phyloP scores from a whole-genome alignment of 164 flowering plant species.

The Chimonanthus salicifolius region DNA sequence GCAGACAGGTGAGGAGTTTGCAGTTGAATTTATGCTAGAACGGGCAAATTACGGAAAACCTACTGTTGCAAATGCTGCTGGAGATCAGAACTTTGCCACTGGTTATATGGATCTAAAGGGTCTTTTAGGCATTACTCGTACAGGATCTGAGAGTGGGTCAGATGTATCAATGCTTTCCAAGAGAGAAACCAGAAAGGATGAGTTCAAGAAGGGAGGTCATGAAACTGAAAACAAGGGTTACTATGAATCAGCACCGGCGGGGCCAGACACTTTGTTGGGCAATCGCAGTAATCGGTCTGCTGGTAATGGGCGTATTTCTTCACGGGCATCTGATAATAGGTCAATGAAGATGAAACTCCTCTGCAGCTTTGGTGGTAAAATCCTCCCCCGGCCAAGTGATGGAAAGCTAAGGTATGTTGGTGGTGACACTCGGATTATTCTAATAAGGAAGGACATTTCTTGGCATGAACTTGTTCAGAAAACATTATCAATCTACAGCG shows the following conservation, averaged over 20 bases:
- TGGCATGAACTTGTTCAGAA: conserved; percentile 69
- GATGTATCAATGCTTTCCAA: conserved; percentile 37
- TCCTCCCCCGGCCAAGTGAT: conserved; percentile 86
- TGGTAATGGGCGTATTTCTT: conserved; percentile 39
- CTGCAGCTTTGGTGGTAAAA: conserved; percentile 89
- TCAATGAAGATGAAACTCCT: conserved; percentile 59
- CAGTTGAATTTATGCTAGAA: conserved; percentile 81
- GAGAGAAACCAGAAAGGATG: conserved; percentile 33
- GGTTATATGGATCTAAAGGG: conserved; percentile 48
- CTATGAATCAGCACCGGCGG: conserved; percentile 35
- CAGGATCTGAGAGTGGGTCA: conserved; percentile 66
- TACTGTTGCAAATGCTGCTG: conserved; percentile 30
- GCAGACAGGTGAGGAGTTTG: conserved; percentile 95
- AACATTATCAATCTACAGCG: conserved; percentile 35
- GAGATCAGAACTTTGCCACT: conserved; percentile 33
- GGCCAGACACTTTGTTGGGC: conserved; percentile 29
- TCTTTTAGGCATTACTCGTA: conserved; percentile 43
- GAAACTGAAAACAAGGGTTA: conserved; percentile 27
- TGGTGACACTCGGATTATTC: conserved; percentile 79
- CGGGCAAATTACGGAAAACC: conserved; percentile 51
- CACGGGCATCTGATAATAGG: conserved; percentile 46
- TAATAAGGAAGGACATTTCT: conserved; percentile 54
- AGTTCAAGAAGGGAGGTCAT: conserved; percentile 35
- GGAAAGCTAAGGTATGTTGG: conserved; percentile 91
- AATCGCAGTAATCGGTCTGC: conserved; percentile 33